Evolutionary conservation across 2,329 filamentous ascomycete genomes (phyloP), one percentile per base, ranked within the genome.

Genomic region (Colletotrichum chrysophilum): DNA sequence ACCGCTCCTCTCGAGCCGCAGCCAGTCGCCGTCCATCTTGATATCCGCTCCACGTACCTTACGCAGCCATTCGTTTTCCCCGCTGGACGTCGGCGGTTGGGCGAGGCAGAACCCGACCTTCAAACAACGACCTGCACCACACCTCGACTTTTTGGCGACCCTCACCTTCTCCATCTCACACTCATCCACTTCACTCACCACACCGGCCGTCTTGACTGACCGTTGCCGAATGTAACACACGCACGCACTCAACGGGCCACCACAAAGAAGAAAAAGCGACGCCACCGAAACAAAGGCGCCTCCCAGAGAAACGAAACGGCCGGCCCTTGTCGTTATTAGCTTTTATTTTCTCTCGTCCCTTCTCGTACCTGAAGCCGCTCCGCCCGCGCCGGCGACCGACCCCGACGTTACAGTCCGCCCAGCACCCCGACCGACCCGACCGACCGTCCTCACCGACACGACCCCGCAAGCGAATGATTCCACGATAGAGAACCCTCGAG

Each of bases 401-500:
- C 4, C 52, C 34, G 56, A 61, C 21, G 32, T 62, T 36, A 12
- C 56, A 52, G 61, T 34, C 14, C 56, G 9, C 61, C 34, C n/a
- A 61, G 9, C 28, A n/a, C 56, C 34, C 36, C 24, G 24, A 69
- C 34, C n/a, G 32, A 56, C 21, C 36, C 36, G 55, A 60, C 55
- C 32, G 52, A 16, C 30, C 12, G 12, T 48, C 21, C 66, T 21
- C 26, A 24, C 58, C 10, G 4, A 12, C 21, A 14, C 34, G 12
- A 14, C 28, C 7, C 6, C 12, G 16, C 61, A 30, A 13, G 72
- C 70, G 73, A 32, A 73, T 75, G 70, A 34, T 73, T 34, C n/a
- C 70, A 75, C 73, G 26, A 73, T 73, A 75, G 68, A 18, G 26
- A 16, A 26, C 28, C 68, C 58, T n/a, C 30, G 52, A 62, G 30